Base-by-base conservation (phyloP, 257 asterid species). In the Dorcoceras hygrometricum region DNA sequence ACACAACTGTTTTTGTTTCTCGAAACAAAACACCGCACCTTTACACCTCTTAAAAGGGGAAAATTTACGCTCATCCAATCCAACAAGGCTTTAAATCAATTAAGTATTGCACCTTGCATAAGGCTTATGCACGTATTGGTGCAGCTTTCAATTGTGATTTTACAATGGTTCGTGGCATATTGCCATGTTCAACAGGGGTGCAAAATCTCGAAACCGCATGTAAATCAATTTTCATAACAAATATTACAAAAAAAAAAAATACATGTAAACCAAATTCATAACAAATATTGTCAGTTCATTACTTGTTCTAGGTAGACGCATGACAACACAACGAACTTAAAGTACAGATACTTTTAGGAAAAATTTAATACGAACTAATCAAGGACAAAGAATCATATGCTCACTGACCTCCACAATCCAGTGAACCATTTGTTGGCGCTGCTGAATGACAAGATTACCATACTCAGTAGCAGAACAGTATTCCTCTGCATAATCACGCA, bases 401-500 rank as follows among this genome's bases (percentile, higher is more conserved):
- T 71, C 51, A 36, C 81, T 39, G 68, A 90, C 99, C 97, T 90
- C 95, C 65, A 90, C 77, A 69, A 93, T 93, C 99, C 96, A 90
- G 74, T 90, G 94, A 62, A 90, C 95, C 99, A 93, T 90, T 48
- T 73, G 80, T 48, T 82, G 68, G 62, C 99, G 95, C 71, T 93
- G 95, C 82, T 88, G 90, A 72, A 88, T 75, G 74, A 93, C 80
- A 58, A 86, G 86, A 26, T 86, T 87, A 8, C 99, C 97, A 57
- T 71, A 78, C 62, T 76, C 81, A 24, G 90, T 86, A 57, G 75
- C 29, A 61, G 76, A 80, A 71, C 91, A 79, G 79, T 93, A 93
- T 71, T 87, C 95, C 72, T 86, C 90, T 12, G 90, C 86, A 61
- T 90, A 93, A 80, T 88, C 95, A 57, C 69, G 90, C 75, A 90